These are phyloP conservation scores for Quambalaria eucalypti DNA, from an alignment of 1,284 basidiomycete species.

Conservation along the genomic window DNA sequence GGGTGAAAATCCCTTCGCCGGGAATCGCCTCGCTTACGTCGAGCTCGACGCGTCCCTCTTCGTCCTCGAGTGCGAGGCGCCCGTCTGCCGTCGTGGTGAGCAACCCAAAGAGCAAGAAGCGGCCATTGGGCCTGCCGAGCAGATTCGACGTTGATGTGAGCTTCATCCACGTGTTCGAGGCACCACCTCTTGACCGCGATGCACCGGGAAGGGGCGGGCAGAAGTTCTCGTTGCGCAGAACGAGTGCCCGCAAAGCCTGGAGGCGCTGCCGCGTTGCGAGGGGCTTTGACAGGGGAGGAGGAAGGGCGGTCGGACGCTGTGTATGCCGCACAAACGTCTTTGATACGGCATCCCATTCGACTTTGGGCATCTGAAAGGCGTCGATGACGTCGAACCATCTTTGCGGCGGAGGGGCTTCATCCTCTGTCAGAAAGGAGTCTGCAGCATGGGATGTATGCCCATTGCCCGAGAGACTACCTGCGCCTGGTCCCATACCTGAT, in stretches of 20 bases:
- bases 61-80: conserved; percentile 79
- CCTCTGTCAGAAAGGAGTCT: conserved; percentile 48
- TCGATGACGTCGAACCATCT: conserved; percentile 75
- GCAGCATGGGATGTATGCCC: conserved; percentile 22
- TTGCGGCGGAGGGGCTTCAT: conserved; percentile 62
- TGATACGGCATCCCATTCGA: conserved; percentile 72
- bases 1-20: conserved; percentile 90
- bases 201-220: conserved; percentile 31
- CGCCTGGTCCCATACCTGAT: conserved; percentile 3
- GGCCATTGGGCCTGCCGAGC: conserved; percentile 76
- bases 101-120: conserved; percentile 90
- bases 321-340: conserved; percentile 63
- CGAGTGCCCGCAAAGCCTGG: conserved; percentile 29
- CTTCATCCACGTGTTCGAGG: conserved; percentile 50
- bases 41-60: conserved; percentile 79
- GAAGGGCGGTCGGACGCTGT: conserved; percentile 15
- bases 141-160: conserved; percentile 93
- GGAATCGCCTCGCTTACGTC: conserved; percentile 76
- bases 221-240: conserved; percentile 44
- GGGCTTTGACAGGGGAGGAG: conserved; percentile 21
- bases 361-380: conserved; percentile 86
- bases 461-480: not conserved
- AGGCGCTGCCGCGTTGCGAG: conserved; percentile 28
- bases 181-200: conserved; percentile 3
- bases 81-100: conserved; percentile 81